Percentiles rank a stretch among this genome's conserved stretches.
These are phyloP conservation scores for Flaveria trinervia DNA, from an alignment of 129 eudicot genomes.

Conservation along the genomic window DNA sequence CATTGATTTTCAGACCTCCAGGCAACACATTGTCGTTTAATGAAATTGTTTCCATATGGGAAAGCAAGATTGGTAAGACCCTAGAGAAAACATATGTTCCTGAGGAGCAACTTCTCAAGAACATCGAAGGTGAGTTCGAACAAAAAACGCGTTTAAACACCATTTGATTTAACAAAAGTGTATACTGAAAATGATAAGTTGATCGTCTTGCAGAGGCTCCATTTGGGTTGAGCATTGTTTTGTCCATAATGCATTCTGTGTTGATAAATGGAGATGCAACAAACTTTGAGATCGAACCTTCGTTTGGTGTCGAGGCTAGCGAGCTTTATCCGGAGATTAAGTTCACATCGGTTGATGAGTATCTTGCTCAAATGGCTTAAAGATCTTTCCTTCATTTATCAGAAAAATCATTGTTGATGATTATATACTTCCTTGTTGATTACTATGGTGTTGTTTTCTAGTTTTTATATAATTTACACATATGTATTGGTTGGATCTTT, in stretches of 20 bases:
- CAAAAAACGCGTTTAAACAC: background rate
- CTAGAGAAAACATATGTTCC: constrained; percentile 51
- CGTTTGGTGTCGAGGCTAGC: constrained; percentile 71
- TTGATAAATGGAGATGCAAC: constrained; percentile 62
- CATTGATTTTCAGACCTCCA: constrained; percentile 59
- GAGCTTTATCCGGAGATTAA: constrained; percentile 70
- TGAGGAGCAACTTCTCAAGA: constrained; percentile 59
- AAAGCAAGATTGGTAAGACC: constrained; percentile 67
- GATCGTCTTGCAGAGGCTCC: constrained; percentile 49
- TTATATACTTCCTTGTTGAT: background rate
- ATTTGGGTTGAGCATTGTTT: constrained; percentile 32
- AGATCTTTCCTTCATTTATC: background rate
- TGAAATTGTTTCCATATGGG: constrained; percentile 69
- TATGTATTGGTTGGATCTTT: background rate
- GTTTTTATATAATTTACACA: background rate
- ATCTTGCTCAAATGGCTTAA: constrained; percentile 50
- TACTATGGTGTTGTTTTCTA: background rate
- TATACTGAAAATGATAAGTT: background rate
- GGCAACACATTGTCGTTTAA: constrained; percentile 50
- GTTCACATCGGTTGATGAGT: constrained; percentile 64
- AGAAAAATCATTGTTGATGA: background rate
- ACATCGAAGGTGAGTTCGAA: constrained; percentile 52
- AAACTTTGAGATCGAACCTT: constrained; percentile 55
- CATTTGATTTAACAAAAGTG: background rate
- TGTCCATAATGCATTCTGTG: constrained; percentile 53